Evolutionary conservation across 805 yeast species (phyloP).

Genomic region (Clavispora carvajalis): DNA sequence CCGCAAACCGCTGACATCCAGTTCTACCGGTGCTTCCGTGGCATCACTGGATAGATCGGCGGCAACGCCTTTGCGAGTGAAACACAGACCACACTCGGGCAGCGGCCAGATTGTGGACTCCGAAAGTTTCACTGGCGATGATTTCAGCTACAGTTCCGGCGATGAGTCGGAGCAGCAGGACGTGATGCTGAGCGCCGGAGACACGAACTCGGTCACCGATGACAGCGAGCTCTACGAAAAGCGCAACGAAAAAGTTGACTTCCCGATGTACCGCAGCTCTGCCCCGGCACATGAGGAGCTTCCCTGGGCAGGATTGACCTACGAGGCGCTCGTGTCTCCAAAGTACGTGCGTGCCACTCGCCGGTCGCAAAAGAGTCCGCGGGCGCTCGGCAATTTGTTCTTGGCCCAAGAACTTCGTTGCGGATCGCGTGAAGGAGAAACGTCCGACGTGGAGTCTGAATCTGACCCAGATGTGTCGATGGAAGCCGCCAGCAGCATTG

Average conservation of each 20-base stretch:
- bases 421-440: background rate
- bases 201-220: slow-evolving; percentile 6
- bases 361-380: slow-evolving; percentile 42
- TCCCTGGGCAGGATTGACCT: slow-evolving; percentile 27
- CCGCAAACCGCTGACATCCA: slow-evolving; percentile 6
- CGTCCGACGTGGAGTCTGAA: slow-evolving; percentile 22
- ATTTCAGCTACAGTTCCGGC: slow-evolving; percentile 9
- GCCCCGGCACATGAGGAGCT: slow-evolving; percentile 4
- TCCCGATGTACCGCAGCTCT: slow-evolving; percentile 11
- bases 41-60: too few relatives aligned
- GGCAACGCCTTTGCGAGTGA: too few relatives aligned
- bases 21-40: background rate
- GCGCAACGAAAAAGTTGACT: slow-evolving; percentile 12
- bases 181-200: slow-evolving; percentile 13
- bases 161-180: slow-evolving; percentile 12
- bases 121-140: slow-evolving; percentile 17
- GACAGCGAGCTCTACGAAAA: slow-evolving; percentile 2
- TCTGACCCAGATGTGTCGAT: slow-evolving; percentile 2
- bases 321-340: slow-evolving; percentile 46
- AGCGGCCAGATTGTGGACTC: background rate
- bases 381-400: slow-evolving; percentile 47
- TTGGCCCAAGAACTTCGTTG: slow-evolving; percentile 53
- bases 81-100: background rate
- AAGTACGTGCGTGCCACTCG: slow-evolving; percentile 48
- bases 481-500: slow-evolving; percentile 6